Evolutionary conservation across 768 basidiomycete genomes (phyloP), one percentile per base, ranked within the genome.

Genomic region (Suillus subaureus): DNA sequence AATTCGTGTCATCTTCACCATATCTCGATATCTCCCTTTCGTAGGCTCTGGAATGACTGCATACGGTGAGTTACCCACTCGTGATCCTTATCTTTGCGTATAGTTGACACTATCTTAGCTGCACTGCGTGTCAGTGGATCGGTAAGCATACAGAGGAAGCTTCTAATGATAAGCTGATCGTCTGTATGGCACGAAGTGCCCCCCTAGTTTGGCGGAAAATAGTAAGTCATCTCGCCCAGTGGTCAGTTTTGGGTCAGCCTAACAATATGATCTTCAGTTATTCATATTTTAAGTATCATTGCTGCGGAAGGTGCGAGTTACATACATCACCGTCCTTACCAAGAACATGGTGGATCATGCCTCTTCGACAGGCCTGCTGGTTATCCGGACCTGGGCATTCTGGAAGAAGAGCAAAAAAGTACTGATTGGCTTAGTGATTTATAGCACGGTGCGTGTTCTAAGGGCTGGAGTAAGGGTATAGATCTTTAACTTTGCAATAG

Each of bases 11-110:
- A 5, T 70, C 42, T 72, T 73, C 42, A 70, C 55, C 16, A 18
- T 62, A 12, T 73, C 71, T 18, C 69, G 70, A 35, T 72, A 74
- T 61, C 37, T 74, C 12, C 70, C 71, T 4, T 72, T 70, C 26
- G 40, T 49, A 4, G 70, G 68, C 8, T 12, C 23, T 42, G 66
- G 26, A 9, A 16, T 73, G 51, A 65, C 66, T 33, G 61, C 52
- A 31, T 68, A 70, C 45, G 52, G 71, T 72, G 43, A 61, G 70
- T 43, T 16, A 33, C 18, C 33, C 7, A 45, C 21, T 7, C 21
- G 6, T 18, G 16, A 67, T 55, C 63, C 15, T 55, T 69, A 40
- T 42, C 26, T n/a, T 31, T 55, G 40, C 18, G 2, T 21, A 12
- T 60, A 12, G 11, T 21, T 60, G 26, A 60, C 42, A 6, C 8